These are phyloP conservation scores for Malassezia japonica DNA, from an alignment of 1,284 basidiomycete species.

Conservation along the genomic window DNA sequence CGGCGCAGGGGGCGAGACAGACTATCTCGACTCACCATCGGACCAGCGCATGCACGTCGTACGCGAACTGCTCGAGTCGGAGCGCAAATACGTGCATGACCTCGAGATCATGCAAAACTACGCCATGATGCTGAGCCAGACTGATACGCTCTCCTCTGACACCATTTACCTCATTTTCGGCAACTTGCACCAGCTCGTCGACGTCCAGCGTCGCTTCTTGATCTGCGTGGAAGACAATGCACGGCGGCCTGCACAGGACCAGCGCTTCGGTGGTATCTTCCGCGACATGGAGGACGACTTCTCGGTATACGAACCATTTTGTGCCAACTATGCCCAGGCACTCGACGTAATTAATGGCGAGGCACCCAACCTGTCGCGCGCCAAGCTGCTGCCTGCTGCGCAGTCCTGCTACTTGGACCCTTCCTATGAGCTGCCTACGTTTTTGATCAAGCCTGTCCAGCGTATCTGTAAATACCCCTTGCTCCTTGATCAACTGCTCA, in stretches of 20 bases:
- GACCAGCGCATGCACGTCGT: constrained; percentile 68
- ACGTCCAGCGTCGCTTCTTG: constrained; percentile 92
- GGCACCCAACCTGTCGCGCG: constrained; percentile 24
- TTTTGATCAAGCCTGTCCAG: constrained; percentile 69
- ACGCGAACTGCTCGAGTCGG: constrained; percentile 79
- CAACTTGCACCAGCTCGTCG: constrained; percentile 85
- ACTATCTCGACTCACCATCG: constrained; percentile 36
- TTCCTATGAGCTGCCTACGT: constrained; percentile 67
- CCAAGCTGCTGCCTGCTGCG: constrained; percentile 31
- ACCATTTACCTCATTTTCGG: constrained; percentile 92
- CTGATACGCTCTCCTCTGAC: constrained; percentile 79
- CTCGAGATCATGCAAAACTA: constrained; percentile 71
- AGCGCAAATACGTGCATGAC: constrained; percentile 96
- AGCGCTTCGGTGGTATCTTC: constrained; percentile 51
- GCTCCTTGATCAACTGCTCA: constrained; percentile 56
- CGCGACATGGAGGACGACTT: constrained; percentile 66
- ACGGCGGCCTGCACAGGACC: constrained; percentile 61
- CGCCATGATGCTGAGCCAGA: constrained; percentile 57
- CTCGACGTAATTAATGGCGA: constrained; percentile 65
- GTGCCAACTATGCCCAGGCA: constrained; percentile 66
- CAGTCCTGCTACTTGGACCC: constrained; percentile 49
- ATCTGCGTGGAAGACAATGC: constrained; percentile 61
- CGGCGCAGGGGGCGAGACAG: constrained; percentile 6
- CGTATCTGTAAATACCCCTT: constrained; percentile 68
- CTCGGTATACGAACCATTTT: constrained; percentile 78